phyloP scores from a whole-genome alignment of 108 stramenopile genomes.

The Stephanodiscus triporus region DNA sequence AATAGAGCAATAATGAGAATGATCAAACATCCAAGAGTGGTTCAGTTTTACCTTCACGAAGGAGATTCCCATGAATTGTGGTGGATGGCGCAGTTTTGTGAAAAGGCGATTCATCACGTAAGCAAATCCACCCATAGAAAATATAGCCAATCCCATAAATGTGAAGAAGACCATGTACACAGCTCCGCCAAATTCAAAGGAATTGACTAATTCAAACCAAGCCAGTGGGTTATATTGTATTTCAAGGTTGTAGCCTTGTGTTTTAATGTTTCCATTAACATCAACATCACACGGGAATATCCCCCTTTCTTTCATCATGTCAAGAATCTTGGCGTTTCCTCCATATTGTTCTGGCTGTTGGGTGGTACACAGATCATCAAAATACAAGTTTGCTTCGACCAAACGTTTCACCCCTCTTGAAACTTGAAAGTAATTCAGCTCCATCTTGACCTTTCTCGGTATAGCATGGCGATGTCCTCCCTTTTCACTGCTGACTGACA shows the following conservation, averaged over 20 bases:
- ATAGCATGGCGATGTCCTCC: constrained; percentile 61
- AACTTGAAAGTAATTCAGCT: constrained; percentile 74
- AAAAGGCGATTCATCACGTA: constrained; percentile 74
- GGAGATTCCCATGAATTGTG: constrained; percentile 63
- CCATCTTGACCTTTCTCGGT: constrained; percentile 62
- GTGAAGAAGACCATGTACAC: constrained; percentile 81
- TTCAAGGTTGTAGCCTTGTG: constrained; percentile 65
- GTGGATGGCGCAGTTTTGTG: constrained; percentile 83
- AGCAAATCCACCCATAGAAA: constrained; percentile 59
- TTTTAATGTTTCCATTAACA: constrained; percentile 63
- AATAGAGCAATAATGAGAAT: too few species aligned
- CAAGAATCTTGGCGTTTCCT: constrained; percentile 52
- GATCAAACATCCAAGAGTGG: too few species aligned
- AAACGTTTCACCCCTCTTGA: constrained; percentile 65
- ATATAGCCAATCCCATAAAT: constrained; percentile 57
- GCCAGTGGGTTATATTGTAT: constrained; percentile 62
- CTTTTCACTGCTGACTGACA: constrained; percentile 56
- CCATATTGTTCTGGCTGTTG: constrained; percentile 53
- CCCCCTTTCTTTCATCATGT: constrained; percentile 46
- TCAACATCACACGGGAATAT: constrained; percentile 67
- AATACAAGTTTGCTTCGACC: constrained; percentile 62
- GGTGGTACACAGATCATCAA: constrained; percentile 70
- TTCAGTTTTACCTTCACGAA: too few species aligned
- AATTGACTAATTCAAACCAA: constrained; percentile 83
- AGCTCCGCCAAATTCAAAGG: constrained; percentile 69